Percentiles rank a stretch among this genome's conserved stretches.
Conservation (phyloP, 176 grass and related monocot species). For the Rhynchospora tenuis region DNA sequence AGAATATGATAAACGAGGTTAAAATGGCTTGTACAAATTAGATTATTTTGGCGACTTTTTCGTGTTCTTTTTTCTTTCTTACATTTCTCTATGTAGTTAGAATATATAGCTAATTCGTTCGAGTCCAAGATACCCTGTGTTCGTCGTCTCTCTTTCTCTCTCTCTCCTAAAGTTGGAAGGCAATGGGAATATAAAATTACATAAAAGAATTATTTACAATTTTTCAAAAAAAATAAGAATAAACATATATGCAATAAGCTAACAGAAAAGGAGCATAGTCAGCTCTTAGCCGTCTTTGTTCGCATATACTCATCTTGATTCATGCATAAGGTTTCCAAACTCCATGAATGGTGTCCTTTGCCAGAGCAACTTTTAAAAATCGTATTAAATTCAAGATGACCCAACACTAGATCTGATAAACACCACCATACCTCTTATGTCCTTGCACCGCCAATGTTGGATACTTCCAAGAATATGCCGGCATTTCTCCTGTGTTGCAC, state of each 20-base stretch:
- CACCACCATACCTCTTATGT: background rate
- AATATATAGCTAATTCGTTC: background rate
- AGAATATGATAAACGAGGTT: conserved; percentile 28
- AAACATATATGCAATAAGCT: background rate
- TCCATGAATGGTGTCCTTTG: background rate
- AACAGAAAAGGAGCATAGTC: background rate
- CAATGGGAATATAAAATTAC: background rate
- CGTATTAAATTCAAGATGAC: background rate
- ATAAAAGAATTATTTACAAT: background rate
- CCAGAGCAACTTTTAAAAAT: background rate
- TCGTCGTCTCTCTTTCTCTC: background rate
- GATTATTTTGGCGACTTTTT: background rate
- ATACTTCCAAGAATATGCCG: background rate
- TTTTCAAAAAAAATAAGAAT: background rate
- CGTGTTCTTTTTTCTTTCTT: background rate
- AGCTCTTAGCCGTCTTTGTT: background rate
- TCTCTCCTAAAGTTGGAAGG: background rate
- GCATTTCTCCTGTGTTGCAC: background rate
- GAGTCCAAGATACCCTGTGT: background rate
- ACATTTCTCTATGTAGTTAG: background rate
- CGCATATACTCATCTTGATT: too few relatives aligned
- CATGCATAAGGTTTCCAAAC: background rate
- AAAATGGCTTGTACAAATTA: conserved; percentile 38
- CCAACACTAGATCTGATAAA: too few relatives aligned
- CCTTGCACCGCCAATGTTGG: background rate